Base-by-base conservation (phyloP, 305 asterid genomes). In the Galium porrigens region DNA sequence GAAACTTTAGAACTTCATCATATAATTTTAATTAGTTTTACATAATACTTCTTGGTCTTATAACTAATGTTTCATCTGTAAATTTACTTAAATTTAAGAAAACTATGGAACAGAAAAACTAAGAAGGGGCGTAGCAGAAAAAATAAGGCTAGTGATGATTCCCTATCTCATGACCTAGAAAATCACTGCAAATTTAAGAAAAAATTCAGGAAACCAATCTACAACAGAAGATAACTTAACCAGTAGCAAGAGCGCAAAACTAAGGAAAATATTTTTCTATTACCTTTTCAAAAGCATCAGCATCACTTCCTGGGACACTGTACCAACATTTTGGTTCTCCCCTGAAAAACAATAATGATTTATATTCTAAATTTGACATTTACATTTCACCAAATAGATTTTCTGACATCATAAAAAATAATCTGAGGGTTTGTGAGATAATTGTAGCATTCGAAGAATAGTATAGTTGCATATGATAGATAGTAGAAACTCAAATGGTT, bases 311-410 rank as follows among this genome's bases (percentile, higher is more conserved):
- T 29, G 98, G 98, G 70, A 91, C 96, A 67, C 98, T 89, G 77
- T 91, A 91, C 98, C 98, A 91, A 72, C 95, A 86, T 77, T 91
- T 91, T 66, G 98, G 95, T 82, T 91, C 96, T 69, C 96, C 98
- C 98, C 96, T 91, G 82, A 74, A 82, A 84, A 68, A 32, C 68
- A 58, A 32, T 73, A 36, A 68, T 20, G 56, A 65, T 65, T 54
- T 39, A 56, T 67, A 36, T 56, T 59, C 65, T 37, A 64, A 36
- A 69, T 53, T 46, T 55, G 57, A 60, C 49, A 20, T 2, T 15
- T 36, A 9, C 20, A 14, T 4, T 57, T 57, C 25, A 30, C 62
- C 7, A 30, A 30, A 30, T 18, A 30, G 12, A 15, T 7, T 14
- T 36, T 58, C 62, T 33, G 62, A 33, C 20, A 63, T 11, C 67